phyloP scores from a whole-genome alignment of 2,329 filamentous ascomycete genomes.

The Gremmenia infestans region DNA sequence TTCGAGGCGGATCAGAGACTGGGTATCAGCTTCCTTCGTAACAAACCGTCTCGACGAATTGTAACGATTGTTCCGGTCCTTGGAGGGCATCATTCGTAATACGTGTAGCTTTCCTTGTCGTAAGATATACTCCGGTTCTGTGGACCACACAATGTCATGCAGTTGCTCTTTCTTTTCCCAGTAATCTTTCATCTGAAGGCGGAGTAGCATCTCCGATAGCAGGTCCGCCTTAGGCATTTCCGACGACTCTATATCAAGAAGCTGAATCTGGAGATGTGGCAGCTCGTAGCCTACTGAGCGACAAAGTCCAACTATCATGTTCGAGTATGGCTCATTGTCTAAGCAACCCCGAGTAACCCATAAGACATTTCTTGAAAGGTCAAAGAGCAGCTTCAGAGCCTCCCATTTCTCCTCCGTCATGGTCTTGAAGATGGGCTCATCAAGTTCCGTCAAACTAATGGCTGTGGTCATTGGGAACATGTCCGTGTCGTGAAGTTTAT shows the following conservation, averaged over 20 bases:
- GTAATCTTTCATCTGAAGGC: not conserved
- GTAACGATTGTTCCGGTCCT: not conserved
- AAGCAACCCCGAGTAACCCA: slow-evolving; percentile 13
- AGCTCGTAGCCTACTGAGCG: slow-evolving; percentile 8
- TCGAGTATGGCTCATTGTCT: slow-evolving; percentile 7
- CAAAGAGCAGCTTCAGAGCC: slow-evolving; percentile 7
- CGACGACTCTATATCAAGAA: slow-evolving; percentile 9
- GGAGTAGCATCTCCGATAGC: not conserved
- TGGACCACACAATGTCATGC: not conserved
- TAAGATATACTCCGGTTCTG: not conserved
- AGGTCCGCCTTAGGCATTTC: not conserved
- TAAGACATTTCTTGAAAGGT: slow-evolving; percentile 4
- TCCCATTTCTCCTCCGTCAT: slow-evolving; percentile 11
- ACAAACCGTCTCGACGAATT: not conserved
- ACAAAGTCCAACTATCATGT: slow-evolving; percentile 12
- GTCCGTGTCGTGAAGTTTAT: not conserved
- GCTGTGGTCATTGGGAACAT: slow-evolving; percentile 2
- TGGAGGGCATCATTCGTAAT: not conserved
- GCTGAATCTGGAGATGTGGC: slow-evolving; percentile 11
- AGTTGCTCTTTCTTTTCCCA: not conserved
- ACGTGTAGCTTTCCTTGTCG: not conserved
- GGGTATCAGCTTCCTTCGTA: not conserved
- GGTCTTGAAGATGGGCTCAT: slow-evolving; percentile 24
- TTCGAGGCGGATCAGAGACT: not conserved
- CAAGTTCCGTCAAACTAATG: slow-evolving; percentile 26